Evolutionary conservation across 805 yeast genomes (phyloP).

Genomic region (Kodamaea hsintzibuensis): DNA sequence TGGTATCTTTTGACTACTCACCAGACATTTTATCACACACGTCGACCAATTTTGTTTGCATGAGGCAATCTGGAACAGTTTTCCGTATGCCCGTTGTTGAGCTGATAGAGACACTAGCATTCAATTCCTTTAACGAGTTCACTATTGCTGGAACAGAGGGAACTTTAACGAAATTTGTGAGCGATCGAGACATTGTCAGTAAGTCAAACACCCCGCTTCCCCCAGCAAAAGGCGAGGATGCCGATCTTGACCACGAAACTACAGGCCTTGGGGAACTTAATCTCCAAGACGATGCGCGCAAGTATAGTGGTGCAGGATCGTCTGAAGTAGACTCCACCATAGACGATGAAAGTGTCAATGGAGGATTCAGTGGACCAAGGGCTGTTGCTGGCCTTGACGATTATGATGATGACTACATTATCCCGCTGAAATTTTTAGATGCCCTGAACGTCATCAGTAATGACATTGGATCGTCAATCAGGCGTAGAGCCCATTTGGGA

Average conservation of each 20-base stretch:
- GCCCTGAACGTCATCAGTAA: slow-evolving; percentile 52
- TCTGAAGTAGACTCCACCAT: slow-evolving; percentile 28
- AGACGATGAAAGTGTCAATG: slow-evolving; percentile 29
- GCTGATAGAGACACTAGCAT: slow-evolving; percentile 59
- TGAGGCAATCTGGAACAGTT: slow-evolving; percentile 88
- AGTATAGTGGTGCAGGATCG: slow-evolving; percentile 17
- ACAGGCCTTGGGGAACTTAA: neutral
- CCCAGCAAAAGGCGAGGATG: neutral
- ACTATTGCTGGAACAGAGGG: slow-evolving; percentile 62
- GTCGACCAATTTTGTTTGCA: slow-evolving; percentile 71
- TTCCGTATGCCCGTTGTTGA: slow-evolving; percentile 76
- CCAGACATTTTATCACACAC: slow-evolving; percentile 50
- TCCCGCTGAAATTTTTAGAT: slow-evolving; percentile 32
- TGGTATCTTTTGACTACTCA: slow-evolving; percentile 83
- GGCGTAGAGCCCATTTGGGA: slow-evolving; percentile 69
- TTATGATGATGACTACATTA: slow-evolving; percentile 28
- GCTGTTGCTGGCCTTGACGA: slow-evolving; percentile 14
- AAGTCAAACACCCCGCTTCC: neutral
- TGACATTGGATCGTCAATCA: slow-evolving; percentile 74
- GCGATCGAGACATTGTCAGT: slow-evolving; percentile 19
- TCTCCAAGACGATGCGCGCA: slow-evolving; percentile 9
- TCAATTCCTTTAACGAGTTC: slow-evolving; percentile 70
- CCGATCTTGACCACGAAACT: neutral
- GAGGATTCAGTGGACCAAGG: slow-evolving; percentile 3
- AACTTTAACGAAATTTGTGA: slow-evolving; percentile 44